These are phyloP conservation scores for Monosporascus sp. DNA, from an alignment of 2,329 filamentous ascomycete species.

Conservation along the genomic window DNA sequence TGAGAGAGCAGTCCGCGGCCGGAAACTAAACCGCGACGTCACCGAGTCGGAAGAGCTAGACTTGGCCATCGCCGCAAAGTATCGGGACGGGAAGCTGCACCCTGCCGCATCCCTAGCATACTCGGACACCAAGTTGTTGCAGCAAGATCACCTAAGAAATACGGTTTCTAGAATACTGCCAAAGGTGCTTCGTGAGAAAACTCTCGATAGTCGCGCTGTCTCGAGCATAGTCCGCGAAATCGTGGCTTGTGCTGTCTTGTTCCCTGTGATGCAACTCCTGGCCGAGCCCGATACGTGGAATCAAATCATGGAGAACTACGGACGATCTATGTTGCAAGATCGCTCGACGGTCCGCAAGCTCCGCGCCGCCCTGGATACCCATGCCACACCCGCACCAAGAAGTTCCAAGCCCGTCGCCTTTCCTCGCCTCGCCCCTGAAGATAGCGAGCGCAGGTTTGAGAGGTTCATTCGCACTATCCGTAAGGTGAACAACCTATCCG, in stretches of 20 bases:
- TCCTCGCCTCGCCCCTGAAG: constrained; percentile 72
- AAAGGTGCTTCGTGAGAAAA: constrained; percentile 64
- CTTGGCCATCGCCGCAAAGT: constrained; percentile 91
- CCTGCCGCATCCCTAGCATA: constrained; percentile 77
- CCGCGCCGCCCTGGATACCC: constrained; percentile 85
- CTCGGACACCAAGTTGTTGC: constrained; percentile 75
- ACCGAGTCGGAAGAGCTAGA: constrained; percentile 97
- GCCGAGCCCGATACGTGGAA: constrained; percentile 97
- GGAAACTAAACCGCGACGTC: constrained; percentile 79
- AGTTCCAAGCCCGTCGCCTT: constrained; percentile 61
- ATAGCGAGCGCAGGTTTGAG: constrained; percentile 90
- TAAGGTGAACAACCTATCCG: constrained; percentile 84
- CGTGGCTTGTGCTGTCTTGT: constrained; percentile 84
- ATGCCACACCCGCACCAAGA: constrained; percentile 76
- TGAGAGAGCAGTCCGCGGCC: constrained; percentile 79
- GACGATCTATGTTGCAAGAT: constrained; percentile 84
- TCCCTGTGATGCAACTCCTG: constrained; percentile 72
- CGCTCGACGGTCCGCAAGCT: constrained; percentile 91
- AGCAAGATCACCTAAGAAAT: constrained; percentile 83
- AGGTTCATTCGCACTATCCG: constrained; percentile 86
- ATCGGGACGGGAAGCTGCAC: constrained; percentile 82
- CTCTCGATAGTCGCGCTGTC: constrained; percentile 76
- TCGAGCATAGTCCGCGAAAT: constrained; percentile 80
- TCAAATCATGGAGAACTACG: constrained; percentile 85
- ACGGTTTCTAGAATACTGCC: constrained; percentile 70